Base-by-base conservation (phyloP, 1,284 basidiomycete species). In the Phellinidium pouzarii region DNA sequence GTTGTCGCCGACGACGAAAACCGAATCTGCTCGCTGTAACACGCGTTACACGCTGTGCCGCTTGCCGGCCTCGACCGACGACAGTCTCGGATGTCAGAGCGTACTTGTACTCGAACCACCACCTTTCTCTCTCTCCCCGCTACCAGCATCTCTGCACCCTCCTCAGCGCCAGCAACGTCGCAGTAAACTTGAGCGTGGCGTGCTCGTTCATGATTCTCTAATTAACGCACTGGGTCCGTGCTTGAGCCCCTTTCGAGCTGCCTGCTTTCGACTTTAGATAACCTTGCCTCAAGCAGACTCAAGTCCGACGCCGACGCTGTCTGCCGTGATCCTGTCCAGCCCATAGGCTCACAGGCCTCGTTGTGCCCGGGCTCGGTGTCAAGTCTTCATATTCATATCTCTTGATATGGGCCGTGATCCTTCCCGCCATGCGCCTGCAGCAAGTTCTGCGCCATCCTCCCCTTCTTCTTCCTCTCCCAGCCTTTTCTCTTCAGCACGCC, bases 361-460 rank as follows among this genome's bases (percentile, higher is more conserved):
- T 37, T 27, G 11, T 14, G 12, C 5, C 22, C 25, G 12, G 7
- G 11, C 12, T 48, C 5, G 34, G 4, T 22, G 12, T 23, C 43
- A 25, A n/a, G 36, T 12, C 17, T n/a, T 34, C 31, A 34, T 2
- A 8, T 11, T 8, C 31, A 20, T n/a, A 34, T 40, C 29, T 5
- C 44, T 44, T 38, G 42, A 36, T 38, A 51, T 51, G 50, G 27
- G 26, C 41, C 42, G 42, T 20, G 42, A 51, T 51, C 29, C 41
- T 36, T 40, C 53, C 42, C 48, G 36, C 19, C 48, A 54, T 45
- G 48, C 53, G 42, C 42, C 23, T 20, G 31, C 23, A 41, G 49
- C 49, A 38, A 52, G 54, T 40, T 43, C 45, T 12, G n/a, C n/a
- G n/a, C 29, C 45, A 36, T 22, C 51, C 22, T 1, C 50, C 22